Evolutionary conservation across 257 asterid genomes (phyloP).

Genomic region (Ophiorrhiza pumila): DNA sequence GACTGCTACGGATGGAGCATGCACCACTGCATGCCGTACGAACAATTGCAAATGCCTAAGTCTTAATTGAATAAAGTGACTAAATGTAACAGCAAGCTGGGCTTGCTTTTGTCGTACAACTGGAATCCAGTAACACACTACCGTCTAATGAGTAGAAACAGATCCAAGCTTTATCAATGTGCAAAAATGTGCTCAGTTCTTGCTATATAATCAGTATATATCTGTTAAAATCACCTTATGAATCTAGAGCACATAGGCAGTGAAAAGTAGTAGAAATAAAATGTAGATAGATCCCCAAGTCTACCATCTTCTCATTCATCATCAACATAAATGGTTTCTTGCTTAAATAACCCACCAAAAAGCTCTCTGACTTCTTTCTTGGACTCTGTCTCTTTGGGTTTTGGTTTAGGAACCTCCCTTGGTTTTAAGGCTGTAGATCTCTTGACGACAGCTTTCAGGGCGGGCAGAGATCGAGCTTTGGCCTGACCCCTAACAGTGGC

Average conservation of each 20-base stretch:
- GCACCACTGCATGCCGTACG: background rate
- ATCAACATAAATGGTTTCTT: conserved; percentile 89
- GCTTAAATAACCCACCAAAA: conserved; percentile 86
- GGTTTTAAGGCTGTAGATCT: conserved; percentile 35
- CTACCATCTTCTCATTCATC: conserved; percentile 50
- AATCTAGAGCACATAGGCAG: background rate
- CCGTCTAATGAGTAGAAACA: background rate
- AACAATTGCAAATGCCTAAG: background rate
- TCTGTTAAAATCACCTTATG: conserved; percentile 9
- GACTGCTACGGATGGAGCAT: background rate
- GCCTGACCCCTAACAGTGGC: conserved; percentile 86
- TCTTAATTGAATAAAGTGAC: background rate
- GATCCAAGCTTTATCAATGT: background rate
- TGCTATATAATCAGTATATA: too few relatives aligned
- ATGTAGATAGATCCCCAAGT: conserved; percentile 1
- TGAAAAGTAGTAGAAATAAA: conserved; percentile 9
- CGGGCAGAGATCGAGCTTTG: conserved; percentile 71
- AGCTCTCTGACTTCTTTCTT: conserved; percentile 65
- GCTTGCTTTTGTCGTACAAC: background rate
- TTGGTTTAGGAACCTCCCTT: conserved; percentile 40
- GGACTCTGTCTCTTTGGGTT: conserved; percentile 41
- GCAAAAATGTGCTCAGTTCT: conserved; percentile 4
- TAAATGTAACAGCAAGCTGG: background rate
- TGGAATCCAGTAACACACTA: background rate
- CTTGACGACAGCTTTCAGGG: conserved; percentile 66